A percentile compares a stretch with the other conserved stretches of the same genome.
Conservation (phyloP, 257 asterid genomes). For the Ehretia macrophylla region DNA sequence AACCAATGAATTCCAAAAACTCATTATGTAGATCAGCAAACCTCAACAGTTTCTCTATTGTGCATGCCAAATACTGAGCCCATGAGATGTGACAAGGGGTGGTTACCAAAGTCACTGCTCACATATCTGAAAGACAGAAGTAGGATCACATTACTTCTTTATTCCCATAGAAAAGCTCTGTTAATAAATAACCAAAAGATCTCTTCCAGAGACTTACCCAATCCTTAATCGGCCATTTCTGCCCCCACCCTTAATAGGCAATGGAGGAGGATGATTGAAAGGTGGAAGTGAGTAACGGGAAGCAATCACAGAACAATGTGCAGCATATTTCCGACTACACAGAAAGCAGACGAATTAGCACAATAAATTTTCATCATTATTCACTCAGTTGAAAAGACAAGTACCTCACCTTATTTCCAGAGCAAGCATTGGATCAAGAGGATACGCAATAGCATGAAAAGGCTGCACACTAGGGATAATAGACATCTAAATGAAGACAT, state of each 20-base stretch:
- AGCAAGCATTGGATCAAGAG: conserved; percentile 94
- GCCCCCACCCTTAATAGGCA: conserved; percentile 62
- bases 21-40: conserved; percentile 17
- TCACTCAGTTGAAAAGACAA: conserved; percentile 1
- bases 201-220: conserved; percentile 52
- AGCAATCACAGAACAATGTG: conserved; percentile 91
- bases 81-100: conserved; percentile 97
- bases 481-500: conserved; percentile 51
- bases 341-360: conserved; percentile 9
- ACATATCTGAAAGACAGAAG: conserved; percentile 61
- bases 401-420: conserved; percentile 75
- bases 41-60: conserved; percentile 79
- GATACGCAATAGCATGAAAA: conserved; percentile 98
- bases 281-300: conserved; percentile 86
- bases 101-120: conserved; percentile 99
- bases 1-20: not conserved
- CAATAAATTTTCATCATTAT: not conserved
- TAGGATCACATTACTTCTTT: not conserved
- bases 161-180: not conserved
- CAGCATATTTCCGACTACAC: conserved; percentile 91
- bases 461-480: conserved; percentile 99
- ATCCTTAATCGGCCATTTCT: conserved; percentile 68
- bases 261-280: conserved; percentile 76
- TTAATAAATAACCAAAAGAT: conserved; percentile 1
- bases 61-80: conserved; percentile 99